These are phyloP conservation scores for Zasmidium angulare DNA, from an alignment of 2,329 filamentous ascomycete genomes.

Conservation along the genomic window DNA sequence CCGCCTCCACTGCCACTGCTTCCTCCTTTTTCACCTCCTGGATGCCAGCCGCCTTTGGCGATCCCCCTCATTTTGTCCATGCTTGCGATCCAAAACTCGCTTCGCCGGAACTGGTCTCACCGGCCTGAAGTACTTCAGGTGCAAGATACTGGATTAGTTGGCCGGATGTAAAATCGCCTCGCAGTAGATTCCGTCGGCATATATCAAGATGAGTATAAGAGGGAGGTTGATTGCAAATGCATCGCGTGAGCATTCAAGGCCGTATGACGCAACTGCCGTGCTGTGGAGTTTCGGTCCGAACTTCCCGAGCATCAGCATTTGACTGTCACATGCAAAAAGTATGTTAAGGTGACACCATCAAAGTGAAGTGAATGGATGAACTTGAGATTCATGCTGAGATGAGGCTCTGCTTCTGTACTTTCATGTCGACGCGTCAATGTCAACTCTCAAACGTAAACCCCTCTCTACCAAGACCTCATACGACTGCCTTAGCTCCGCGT, in stretches of 20 bases:
- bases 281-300: neutral
- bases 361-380: too few species aligned
- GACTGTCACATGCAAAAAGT: neutral
- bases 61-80: slow-evolving; percentile 40
- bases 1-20: too few species aligned
- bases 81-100: neutral
- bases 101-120: neutral
- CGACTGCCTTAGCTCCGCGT: slow-evolving; percentile 52
- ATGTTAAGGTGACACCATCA: too few species aligned
- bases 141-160: too few species aligned
- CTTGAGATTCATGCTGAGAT: too few species aligned
- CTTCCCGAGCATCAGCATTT: neutral
- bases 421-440: slow-evolving; percentile 7
- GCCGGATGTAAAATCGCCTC: too few species aligned
- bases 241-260: neutral
- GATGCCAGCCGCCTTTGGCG: slow-evolving; percentile 51
- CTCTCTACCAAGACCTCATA: slow-evolving; percentile 61
- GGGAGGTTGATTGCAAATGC: neutral
- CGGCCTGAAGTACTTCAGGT: too few species aligned
- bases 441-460: slow-evolving; percentile 52
- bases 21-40: slow-evolving; percentile 34
- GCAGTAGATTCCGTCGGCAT: neutral
- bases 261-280: neutral
- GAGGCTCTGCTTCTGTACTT: neutral
- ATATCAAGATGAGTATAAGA: neutral